Base-by-base conservation (phyloP, 2,329 filamentous ascomycete genomes). In the Phaeosphaeriaceae sp. region DNA sequence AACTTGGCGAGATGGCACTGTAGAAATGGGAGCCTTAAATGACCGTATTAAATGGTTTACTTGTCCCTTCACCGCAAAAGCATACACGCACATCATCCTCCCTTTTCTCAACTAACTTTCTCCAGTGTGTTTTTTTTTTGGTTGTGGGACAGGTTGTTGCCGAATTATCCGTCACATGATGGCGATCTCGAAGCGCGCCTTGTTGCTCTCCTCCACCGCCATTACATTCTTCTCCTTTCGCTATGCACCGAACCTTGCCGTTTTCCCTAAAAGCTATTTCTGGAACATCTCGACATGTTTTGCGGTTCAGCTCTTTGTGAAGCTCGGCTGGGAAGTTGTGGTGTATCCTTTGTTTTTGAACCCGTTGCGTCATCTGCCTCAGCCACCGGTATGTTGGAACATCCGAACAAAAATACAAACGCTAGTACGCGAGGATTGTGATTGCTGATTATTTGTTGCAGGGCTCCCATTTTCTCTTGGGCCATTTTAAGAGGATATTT, bases 311-410 rank as follows among this genome's bases (percentile, higher is more conserved):
- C 61, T 76, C 18, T 33, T 73, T 3, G 44, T 63, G 1, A 75
- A 71, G 54, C 60, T 60, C 3, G 56, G 71, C 20, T 84, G 75
- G 70, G 64, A 46, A 4, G 62, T 82, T 0, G 41, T 85, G 8
- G 59, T 88, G 35, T 87, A 84, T 60, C 86, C 85, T 3, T 71
- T 76, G 28, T 82, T 78, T 51, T 74, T 87, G 51, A 85, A 79
- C 32, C 83, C 84, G 2, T 59, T 88, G 38, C 78, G 82, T 51
- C 72, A 84, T 60, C 64, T 88, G 26, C 84, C 84, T 3, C 71
- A 75, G 11, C 81, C 83, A 5, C 63, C 74, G 35, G 81, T 82
- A 61, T 61, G 77, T 65, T 34, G 42, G 13, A 28, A 20, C 26
- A 20, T 20, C 37, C 18, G n/a, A 20, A 9, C 13, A 15, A 38